Evolutionary conservation across 805 yeast genomes (phyloP).

Genomic region (Candida nonsorbophila): DNA sequence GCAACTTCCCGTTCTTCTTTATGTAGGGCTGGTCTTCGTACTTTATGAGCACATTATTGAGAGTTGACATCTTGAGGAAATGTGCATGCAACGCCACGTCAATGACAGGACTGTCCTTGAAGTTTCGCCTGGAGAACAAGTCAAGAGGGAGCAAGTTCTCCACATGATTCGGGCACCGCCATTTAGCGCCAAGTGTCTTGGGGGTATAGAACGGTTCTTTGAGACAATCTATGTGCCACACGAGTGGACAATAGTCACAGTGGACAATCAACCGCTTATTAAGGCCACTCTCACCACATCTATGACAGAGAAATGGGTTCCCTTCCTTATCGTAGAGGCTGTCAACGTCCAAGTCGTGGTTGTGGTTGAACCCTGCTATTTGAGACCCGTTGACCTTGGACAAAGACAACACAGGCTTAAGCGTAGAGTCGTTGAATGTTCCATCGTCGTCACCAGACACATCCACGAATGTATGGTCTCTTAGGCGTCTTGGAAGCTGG

Average conservation of each 20-base stretch:
- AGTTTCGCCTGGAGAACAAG: conserved; percentile 35
- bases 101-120: conserved; percentile 45
- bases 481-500: conserved; percentile 58
- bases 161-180: conserved; percentile 90
- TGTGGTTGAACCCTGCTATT: conserved; percentile 31
- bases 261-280: conserved; percentile 52
- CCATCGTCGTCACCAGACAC: conserved; percentile 65
- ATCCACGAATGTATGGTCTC: conserved; percentile 63
- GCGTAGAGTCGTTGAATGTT: conserved; percentile 53
- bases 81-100: conserved; percentile 44
- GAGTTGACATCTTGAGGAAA: conserved; percentile 24
- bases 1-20: conserved; percentile 10
- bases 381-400: conserved; percentile 26
- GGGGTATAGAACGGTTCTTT: conserved; percentile 68
- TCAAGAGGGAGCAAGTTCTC: conserved; percentile 43
- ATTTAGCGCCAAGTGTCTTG: conserved; percentile 69
- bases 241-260: conserved; percentile 78
- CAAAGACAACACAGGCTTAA: conserved; percentile 46
- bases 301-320: conserved; percentile 64
- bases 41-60: conserved; percentile 26
- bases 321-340: conserved; percentile 63
- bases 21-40: conserved; percentile 29
- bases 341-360: conserved; percentile 57
- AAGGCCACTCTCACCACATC: conserved; percentile 69
- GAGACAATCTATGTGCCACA: conserved; percentile 89